phyloP scores from a whole-genome alignment of 179 eudicot species.

The Heliamphora pulchella region DNA sequence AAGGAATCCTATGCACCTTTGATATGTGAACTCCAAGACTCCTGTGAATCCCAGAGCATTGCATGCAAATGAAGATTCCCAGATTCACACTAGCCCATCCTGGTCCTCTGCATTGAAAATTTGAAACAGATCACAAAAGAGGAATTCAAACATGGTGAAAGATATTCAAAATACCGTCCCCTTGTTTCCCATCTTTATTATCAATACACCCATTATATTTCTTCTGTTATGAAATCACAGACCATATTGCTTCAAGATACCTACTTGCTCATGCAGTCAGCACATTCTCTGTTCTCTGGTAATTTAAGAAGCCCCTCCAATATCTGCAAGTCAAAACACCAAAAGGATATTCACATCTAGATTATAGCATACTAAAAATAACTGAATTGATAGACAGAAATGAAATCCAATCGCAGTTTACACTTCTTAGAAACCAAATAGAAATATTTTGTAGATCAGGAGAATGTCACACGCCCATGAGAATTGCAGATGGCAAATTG shows the following conservation, averaged over 20 bases:
- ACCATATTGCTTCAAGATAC: slow-evolving; percentile 12
- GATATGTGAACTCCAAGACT: slow-evolving; percentile 84
- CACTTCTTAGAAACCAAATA: not conserved
- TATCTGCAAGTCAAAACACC: slow-evolving; percentile 39
- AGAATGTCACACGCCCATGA: not conserved
- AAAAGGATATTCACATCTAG: not conserved
- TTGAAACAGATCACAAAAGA: slow-evolving; percentile 8
- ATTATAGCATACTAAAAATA: not conserved
- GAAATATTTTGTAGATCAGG: not conserved
- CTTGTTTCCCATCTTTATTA: not conserved
- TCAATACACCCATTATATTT: not conserved
- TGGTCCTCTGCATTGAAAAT: slow-evolving; percentile 72
- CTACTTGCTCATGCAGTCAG: slow-evolving; percentile 68
- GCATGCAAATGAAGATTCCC: slow-evolving; percentile 72
- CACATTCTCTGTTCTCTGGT: slow-evolving; percentile 85
- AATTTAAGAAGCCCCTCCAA: slow-evolving; percentile 76
- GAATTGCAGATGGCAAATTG: not conserved
- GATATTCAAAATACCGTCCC: not conserved
- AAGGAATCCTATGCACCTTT: slow-evolving; percentile 35
- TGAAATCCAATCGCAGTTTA: not conserved
- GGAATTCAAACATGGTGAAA: slow-evolving; percentile 7
- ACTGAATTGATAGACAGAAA: not conserved
- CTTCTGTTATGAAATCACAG: not conserved
- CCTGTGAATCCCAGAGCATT: slow-evolving; percentile 72
- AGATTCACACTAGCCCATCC: slow-evolving; percentile 88